A percentile compares a stretch with the other conserved stretches of the same genome.
These are phyloP conservation scores for Trematosphaeria pertusa DNA, from an alignment of 2,329 filamentous ascomycete genomes.

Conservation along the genomic window DNA sequence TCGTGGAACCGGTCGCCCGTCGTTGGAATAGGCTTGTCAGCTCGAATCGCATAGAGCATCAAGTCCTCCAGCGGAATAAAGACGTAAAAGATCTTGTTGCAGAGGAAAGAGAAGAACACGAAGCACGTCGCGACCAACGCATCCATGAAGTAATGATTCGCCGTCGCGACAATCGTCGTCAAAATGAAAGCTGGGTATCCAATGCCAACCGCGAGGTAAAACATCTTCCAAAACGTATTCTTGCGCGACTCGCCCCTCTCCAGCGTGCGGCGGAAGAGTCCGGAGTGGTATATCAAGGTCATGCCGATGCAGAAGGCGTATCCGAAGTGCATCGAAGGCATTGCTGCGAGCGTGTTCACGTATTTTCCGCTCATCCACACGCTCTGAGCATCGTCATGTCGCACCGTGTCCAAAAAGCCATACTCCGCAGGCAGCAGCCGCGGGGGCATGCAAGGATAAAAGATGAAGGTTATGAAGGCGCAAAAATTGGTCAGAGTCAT, in stretches of 20 bases:
- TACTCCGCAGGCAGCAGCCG: constrained; percentile 54
- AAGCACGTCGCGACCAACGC: constrained; percentile 59
- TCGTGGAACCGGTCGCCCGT: constrained; percentile 57
- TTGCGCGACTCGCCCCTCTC: constrained; percentile 53
- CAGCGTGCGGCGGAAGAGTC: constrained; percentile 52
- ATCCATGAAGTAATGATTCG: constrained; percentile 68
- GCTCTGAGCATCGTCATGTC: constrained; percentile 55
- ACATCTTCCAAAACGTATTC: constrained; percentile 49
- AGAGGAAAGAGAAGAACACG: constrained; percentile 55
- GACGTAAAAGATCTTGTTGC: constrained; percentile 59
- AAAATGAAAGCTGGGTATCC: constrained; percentile 63
- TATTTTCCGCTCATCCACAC: constrained; percentile 57
- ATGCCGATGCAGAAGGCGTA: constrained; percentile 62
- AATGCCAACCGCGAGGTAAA: constrained; percentile 57
- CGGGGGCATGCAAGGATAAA: constrained; percentile 59
- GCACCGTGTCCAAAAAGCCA: constrained; percentile 56
- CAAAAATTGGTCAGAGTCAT: constrained; percentile 61
- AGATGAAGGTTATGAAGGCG: constrained; percentile 57
- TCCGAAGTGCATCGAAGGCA: constrained; percentile 62
- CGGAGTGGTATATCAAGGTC: constrained; percentile 62
- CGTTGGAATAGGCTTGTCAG: constrained; percentile 63
- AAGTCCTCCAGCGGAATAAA: constrained; percentile 61
- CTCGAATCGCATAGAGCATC: constrained; percentile 55
- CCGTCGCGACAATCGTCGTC: constrained; percentile 66
- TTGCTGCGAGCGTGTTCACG: constrained; percentile 56